Base-by-base conservation (phyloP, 495 filamentous ascomycete genomes). In the Letharia lupina region DNA sequence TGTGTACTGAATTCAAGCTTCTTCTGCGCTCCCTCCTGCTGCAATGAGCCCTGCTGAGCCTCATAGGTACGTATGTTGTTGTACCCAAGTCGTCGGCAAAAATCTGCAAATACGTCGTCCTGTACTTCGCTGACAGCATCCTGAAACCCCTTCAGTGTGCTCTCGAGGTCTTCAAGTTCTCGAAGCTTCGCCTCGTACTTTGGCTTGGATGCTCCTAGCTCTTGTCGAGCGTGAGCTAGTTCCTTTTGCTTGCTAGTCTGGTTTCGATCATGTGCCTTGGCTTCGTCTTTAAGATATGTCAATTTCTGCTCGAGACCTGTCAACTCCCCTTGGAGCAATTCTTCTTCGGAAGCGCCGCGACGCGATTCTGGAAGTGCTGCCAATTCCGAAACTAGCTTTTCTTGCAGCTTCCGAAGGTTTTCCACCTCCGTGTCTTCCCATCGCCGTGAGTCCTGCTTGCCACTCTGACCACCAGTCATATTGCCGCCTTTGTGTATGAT, bases 401-500 rank as follows among this genome's bases (percentile, higher is more conserved):
- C 87, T 64, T 84, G 83, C 33, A 87, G 70, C 66, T 84, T 87
- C 68, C 86, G 80, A 23, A 96, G 81, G 69, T 90, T 89, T 65
- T 94, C 89, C 16, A 97, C 83, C 67, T 96, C 92, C 10, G 88
- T 83, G 68, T 96, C 92, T 70, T 95, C 92, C 81, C 93, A 98
- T 44, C 90, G 85, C 47, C 92, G 88, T 65, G 89, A 87, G 50
- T 83, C 84, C 52, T 88, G 85, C 72, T 86, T 88, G 47, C 84
- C 83, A 23, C 89, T 86, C 44, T 90, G 86, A 67, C 94, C 94
- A 81, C 94, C 94, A 33, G 94, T 98, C 91, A 99, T 97, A 50
- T 91, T 82, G 73, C 94, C 95, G n/a, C 89, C 91, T 73, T 97
- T 96, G 76, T 97, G 92, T 64, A 98, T 96, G 44, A 98, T 89